A percentile compares a stretch with the other conserved stretches of the same genome.
These are phyloP conservation scores for Phyllosticta paracitricarpa DNA, from an alignment of 2,329 filamentous ascomycete genomes.

Conservation along the genomic window DNA sequence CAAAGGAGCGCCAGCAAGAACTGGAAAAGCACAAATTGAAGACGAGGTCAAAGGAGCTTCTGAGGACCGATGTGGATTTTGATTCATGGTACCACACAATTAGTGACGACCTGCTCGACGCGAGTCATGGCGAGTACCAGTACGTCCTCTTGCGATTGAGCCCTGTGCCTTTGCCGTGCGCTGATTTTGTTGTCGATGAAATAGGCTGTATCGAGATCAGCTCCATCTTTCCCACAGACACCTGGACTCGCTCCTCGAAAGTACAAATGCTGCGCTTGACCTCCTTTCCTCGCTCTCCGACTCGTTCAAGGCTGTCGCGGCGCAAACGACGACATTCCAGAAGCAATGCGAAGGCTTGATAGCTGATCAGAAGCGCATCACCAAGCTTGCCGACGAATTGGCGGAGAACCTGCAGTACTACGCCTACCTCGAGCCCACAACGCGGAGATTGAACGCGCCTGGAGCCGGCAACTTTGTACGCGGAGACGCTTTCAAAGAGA, in stretches of 20 bases:
- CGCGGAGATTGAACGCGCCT: constrained; percentile 80
- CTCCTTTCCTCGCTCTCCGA: constrained; percentile 70
- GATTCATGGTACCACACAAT: constrained; percentile 48
- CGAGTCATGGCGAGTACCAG: constrained; percentile 78
- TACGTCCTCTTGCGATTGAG: constrained; percentile 34
- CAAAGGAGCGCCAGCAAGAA: constrained; percentile 38
- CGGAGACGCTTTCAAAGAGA: constrained; percentile 74
- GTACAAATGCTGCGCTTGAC: constrained; percentile 65
- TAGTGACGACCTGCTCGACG: constrained; percentile 61
- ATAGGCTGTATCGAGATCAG: constrained; percentile 68
- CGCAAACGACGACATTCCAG: constrained; percentile 87
- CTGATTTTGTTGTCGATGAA: constrained; percentile 3
- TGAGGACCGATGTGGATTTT: constrained; percentile 51
- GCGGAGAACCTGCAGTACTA: constrained; percentile 91
- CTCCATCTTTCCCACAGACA: constrained; percentile 72
- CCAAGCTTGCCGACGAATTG: constrained; percentile 71
- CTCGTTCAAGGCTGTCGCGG: constrained; percentile 79
- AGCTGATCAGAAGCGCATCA: constrained; percentile 68
- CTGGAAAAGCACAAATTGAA: constrained; percentile 29
- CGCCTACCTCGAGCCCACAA: constrained; percentile 83
- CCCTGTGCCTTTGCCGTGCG: neutral
- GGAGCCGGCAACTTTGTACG: constrained; percentile 80
- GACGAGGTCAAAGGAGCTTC: constrained; percentile 29
- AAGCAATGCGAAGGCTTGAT: constrained; percentile 84
- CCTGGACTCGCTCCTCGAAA: constrained; percentile 65